phyloP scores from a whole-genome alignment of 73 alveolate species.

The Paramecium bursaria region DNA sequence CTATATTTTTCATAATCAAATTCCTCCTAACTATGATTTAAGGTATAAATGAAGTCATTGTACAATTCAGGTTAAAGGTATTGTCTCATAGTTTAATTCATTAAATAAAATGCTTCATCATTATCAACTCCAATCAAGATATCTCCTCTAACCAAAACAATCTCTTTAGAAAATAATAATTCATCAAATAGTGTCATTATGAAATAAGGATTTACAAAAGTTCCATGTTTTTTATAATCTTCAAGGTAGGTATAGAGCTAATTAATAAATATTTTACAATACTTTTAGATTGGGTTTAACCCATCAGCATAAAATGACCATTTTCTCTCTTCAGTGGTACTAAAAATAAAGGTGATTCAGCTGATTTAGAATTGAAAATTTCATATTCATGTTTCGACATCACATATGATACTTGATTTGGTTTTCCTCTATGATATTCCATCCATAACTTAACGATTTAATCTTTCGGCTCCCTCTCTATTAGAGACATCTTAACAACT shows the following conservation, averaged over 20 bases:
- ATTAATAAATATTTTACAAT: slow-evolving; percentile 34
- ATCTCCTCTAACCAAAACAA: slow-evolving; percentile 84
- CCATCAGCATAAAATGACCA: slow-evolving; percentile 78
- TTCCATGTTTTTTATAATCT: slow-evolving; percentile 80
- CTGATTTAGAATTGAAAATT: slow-evolving; percentile 45
- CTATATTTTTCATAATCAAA: slow-evolving; percentile 78
- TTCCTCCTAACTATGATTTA: slow-evolving; percentile 74
- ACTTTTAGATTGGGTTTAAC: slow-evolving; percentile 76
- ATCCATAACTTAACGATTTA: slow-evolving; percentile 73
- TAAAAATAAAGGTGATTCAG: slow-evolving; percentile 77
- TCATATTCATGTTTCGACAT: slow-evolving; percentile 65
- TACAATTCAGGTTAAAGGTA: slow-evolving; percentile 74
- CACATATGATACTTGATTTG: slow-evolving; percentile 73
- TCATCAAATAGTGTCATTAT: slow-evolving; percentile 85
- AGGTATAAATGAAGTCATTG: slow-evolving; percentile 71
- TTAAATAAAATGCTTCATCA: slow-evolving; percentile 73
- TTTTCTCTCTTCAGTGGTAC: slow-evolving; percentile 77
- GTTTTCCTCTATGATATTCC: slow-evolving; percentile 76
- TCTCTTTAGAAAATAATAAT: slow-evolving; percentile 72
- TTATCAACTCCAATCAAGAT: slow-evolving; percentile 72
- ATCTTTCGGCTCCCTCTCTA: slow-evolving; percentile 78
- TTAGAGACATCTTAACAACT: slow-evolving; percentile 73
- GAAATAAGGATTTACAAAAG: slow-evolving; percentile 77
- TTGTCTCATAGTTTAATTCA: slow-evolving; percentile 62
- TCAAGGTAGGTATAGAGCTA: slow-evolving; percentile 78